Conservation (phyloP, 768 basidiomycete genomes). For the Cystoderma amianthinum region DNA sequence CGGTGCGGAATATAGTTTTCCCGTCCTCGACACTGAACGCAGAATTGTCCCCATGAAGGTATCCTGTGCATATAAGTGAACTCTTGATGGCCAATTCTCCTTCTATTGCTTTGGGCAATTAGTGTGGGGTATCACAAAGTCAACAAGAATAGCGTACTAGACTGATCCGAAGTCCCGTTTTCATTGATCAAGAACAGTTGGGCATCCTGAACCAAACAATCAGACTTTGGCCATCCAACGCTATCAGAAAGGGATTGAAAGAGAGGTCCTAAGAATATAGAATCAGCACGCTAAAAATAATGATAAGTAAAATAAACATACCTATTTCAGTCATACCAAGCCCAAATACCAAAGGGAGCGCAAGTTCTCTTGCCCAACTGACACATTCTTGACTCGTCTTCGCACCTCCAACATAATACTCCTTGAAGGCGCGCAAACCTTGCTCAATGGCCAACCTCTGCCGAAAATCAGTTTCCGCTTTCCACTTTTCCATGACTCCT, state of each 20-base stretch:
- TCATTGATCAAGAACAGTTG: no score
- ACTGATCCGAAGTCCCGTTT: no score
- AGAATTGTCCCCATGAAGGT: conserved; percentile 17
- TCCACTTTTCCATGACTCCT: conserved; percentile 16
- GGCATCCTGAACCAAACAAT: no score
- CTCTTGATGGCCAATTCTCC: conserved; percentile 24
- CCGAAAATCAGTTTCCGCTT: background rate
- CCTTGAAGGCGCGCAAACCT: conserved; percentile 16
- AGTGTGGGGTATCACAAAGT: no score
- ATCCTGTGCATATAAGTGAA: conserved; percentile 17
- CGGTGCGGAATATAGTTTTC: conserved; percentile 20
- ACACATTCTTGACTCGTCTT: conserved; percentile 18
- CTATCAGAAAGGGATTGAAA: no score
- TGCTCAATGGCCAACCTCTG: background rate
- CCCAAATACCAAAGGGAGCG: conserved; percentile 19
- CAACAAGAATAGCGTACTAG: no score
- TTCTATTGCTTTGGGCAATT: no score
- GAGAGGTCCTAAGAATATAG: no score
- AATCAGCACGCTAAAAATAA: no score
- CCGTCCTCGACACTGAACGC: conserved; percentile 19
- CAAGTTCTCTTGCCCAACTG: conserved; percentile 17
- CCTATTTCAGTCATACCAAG: conserved; percentile 30
- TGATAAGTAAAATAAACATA: no score
- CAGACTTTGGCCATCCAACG: no score
- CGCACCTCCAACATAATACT: conserved; percentile 21